A percentile compares a stretch with the other conserved stretches of the same genome.
Conservation (phyloP, 2,329 filamentous ascomycete genomes). For the Pseudogymnoascus sp. region DNA sequence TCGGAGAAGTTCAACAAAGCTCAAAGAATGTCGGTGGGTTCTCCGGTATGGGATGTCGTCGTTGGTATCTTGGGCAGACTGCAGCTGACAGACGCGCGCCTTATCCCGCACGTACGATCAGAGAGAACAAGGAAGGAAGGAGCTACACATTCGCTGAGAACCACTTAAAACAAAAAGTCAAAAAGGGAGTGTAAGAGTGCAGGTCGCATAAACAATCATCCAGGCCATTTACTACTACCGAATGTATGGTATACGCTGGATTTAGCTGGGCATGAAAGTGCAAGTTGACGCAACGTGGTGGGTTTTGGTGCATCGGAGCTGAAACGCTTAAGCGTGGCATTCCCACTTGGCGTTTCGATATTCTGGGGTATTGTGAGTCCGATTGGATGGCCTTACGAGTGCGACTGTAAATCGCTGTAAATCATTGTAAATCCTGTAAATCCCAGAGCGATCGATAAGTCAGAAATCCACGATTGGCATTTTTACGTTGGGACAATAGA, state of each 20-base stretch:
- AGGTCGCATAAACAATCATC: background rate
- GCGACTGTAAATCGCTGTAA: background rate
- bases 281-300: background rate
- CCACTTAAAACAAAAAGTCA: background rate
- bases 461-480: background rate
- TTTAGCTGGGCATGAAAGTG: background rate
- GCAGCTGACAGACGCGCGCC: background rate
- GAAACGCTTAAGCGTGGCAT: slow-evolving; percentile 5
- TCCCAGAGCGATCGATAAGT: background rate
- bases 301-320: slow-evolving; percentile 1
- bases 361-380: slow-evolving; percentile 24
- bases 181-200: background rate
- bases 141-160: background rate
- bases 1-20: background rate
- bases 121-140: slow-evolving; percentile 1
- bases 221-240: background rate
- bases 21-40: background rate
- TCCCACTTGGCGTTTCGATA: slow-evolving; percentile 21
- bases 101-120: background rate
- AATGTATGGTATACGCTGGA: background rate
- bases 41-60: background rate
- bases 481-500: background rate
- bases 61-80: background rate
- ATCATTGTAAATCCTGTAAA: background rate
- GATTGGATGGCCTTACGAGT: slow-evolving; percentile 15